These are phyloP conservation scores for Tilletia setariae DNA, from an alignment of 1,284 basidiomycete species.

Conservation along the genomic window DNA sequence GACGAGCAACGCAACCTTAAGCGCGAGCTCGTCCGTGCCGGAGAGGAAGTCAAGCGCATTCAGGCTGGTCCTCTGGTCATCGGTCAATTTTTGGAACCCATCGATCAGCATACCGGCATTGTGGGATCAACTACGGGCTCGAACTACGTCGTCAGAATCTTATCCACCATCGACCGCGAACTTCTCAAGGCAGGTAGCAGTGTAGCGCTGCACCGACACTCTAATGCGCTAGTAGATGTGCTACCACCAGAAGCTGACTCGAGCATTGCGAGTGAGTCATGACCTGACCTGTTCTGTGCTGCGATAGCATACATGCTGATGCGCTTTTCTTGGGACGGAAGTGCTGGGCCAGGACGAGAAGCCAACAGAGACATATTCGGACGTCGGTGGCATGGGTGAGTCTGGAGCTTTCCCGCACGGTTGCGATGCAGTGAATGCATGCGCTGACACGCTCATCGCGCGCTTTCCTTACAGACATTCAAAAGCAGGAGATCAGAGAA, in stretches of 20 bases:
- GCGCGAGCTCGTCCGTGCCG: conserved; percentile 93
- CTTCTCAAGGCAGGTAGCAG: conserved; percentile 94
- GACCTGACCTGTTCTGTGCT: not conserved
- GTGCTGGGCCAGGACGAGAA: conserved; percentile 69
- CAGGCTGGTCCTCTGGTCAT: conserved; percentile 99
- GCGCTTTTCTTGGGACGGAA: conserved; percentile 57
- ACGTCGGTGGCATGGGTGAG: conserved; percentile 81
- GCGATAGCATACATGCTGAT: not conserved
- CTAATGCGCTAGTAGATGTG: conserved; percentile 97
- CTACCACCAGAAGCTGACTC: conserved; percentile 98
- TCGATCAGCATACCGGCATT: conserved; percentile 95
- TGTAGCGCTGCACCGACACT: conserved; percentile 96
- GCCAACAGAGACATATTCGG: conserved; percentile 56
- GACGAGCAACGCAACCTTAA: conserved; percentile 98
- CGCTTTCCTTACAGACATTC: conserved; percentile 60
- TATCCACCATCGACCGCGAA: conserved; percentile 95
- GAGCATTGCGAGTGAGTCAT: conserved; percentile 68
- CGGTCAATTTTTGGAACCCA: conserved; percentile 97
- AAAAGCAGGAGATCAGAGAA: conserved; percentile 99
- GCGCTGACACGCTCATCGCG: not conserved
- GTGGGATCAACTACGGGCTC: conserved; percentile 97
- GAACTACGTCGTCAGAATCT: conserved; percentile 96
- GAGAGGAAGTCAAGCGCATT: conserved; percentile 99
- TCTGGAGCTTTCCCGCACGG: not conserved
- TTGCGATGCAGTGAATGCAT: not conserved